phyloP scores from a whole-genome alignment of 148 eudicot genomes.

The Agrostemma githago region DNA sequence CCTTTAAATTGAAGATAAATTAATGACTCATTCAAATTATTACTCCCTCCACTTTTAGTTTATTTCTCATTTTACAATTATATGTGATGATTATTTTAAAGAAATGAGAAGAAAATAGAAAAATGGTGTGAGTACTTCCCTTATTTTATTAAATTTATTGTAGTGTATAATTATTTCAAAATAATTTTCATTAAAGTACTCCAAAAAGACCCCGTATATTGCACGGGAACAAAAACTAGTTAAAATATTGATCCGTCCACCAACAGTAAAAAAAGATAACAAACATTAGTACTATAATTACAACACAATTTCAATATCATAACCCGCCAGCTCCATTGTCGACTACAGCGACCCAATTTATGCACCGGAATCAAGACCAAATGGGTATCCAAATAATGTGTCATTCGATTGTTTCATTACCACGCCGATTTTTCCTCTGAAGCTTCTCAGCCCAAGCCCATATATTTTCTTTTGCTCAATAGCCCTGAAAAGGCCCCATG shows the following conservation, averaged over 20 bases:
- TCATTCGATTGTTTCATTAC: neutral
- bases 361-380: neutral
- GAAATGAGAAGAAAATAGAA: no score
- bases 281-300: conserved; percentile 1
- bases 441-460: neutral
- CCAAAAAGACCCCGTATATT: no score
- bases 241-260: neutral
- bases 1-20: no score
- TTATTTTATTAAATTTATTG: no score
- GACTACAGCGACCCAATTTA: neutral
- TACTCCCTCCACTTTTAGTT: no score
- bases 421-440: conserved; percentile 2
- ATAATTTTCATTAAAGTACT: no score
- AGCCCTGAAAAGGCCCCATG: neutral
- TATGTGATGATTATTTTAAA: no score
- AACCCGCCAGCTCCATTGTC: neutral
- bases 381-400: neutral
- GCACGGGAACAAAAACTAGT: neutral
- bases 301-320: neutral
- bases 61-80: no score
- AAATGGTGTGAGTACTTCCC: no score
- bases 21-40: no score
- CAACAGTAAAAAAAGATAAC: neutral
- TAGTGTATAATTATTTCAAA: no score
- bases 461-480: neutral